Percentiles rank a stretch among this genome's conserved stretches.
These are phyloP conservation scores for Plasmodium malariae DNA, from an alignment of 169 alveolate genomes.

Conservation along the genomic window DNA sequence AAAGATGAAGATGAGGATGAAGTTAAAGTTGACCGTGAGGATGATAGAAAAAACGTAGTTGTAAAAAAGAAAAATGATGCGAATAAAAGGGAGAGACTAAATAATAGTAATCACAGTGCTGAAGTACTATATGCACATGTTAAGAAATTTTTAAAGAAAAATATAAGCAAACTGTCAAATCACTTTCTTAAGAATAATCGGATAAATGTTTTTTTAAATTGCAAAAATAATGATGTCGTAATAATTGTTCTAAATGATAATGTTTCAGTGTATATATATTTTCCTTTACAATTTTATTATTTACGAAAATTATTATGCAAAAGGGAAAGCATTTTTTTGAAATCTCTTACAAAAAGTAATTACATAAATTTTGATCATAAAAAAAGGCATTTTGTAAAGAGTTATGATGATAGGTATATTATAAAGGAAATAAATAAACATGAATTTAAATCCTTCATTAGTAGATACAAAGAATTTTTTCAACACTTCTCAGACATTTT, in stretches of 20 bases:
- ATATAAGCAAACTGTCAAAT: conserved; percentile 7
- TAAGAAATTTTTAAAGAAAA: conserved; percentile 30
- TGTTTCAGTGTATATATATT: conserved; percentile 41
- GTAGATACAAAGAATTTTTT: conserved; percentile 68
- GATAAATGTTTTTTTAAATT: conserved; percentile 23
- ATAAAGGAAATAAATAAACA: conserved; percentile 69
- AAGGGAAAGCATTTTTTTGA: conserved; percentile 45
- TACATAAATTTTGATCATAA: conserved; percentile 64
- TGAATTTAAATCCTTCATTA: conserved; percentile 69
- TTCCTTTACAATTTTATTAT: conserved; percentile 72
- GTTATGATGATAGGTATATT: conserved; percentile 60
- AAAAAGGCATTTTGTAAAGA: conserved; percentile 59
- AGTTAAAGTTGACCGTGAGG: no score
- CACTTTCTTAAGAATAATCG: not conserved
- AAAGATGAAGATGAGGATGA: no score
- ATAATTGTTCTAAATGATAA: conserved; percentile 16
- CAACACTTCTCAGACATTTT: conserved; percentile 50
- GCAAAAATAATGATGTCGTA: conserved; percentile 37
- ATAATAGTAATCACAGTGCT: not conserved
- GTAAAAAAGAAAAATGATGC: not conserved
- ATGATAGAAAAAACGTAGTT: no score
- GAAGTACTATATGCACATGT: conserved; percentile 5
- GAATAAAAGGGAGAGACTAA: not conserved
- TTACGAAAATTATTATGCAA: conserved; percentile 38
- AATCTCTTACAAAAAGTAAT: conserved; percentile 64